These are phyloP conservation scores for Knufia petricola DNA, from an alignment of 2,329 filamentous ascomycete species.

Conservation along the genomic window DNA sequence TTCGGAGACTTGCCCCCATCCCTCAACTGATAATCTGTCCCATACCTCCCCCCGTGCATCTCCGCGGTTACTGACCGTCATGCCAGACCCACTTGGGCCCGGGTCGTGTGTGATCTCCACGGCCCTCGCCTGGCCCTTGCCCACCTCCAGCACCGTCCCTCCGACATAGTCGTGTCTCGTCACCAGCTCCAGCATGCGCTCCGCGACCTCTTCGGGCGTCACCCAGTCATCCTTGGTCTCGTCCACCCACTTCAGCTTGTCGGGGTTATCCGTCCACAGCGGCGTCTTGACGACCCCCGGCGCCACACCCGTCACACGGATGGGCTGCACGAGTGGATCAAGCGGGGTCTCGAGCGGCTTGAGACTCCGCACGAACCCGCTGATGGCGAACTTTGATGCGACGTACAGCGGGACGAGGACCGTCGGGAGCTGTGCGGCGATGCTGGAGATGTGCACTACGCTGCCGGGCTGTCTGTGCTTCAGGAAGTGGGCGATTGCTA, in stretches of 20 bases:
- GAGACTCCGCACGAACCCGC: conserved; percentile 41
- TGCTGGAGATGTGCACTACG: conserved; percentile 39
- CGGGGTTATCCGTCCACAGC: conserved; percentile 52
- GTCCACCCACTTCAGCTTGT: conserved; percentile 47
- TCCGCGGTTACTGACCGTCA: conserved; percentile 35
- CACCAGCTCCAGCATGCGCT: conserved; percentile 48
- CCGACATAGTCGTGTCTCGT: conserved; percentile 36
- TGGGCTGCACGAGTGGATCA: conserved; percentile 28
- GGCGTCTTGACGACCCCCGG: conserved; percentile 54
- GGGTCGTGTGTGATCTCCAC: conserved; percentile 43
- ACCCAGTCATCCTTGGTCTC: conserved; percentile 45
- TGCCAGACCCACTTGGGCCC: conserved; percentile 39
- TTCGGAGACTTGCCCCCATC: conserved; percentile 34
- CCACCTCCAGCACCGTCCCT: conserved; percentile 48
- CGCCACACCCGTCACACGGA: conserved; percentile 51
- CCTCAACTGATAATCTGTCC: conserved; percentile 36
- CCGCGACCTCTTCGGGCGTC: conserved; percentile 51
- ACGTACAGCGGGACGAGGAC: conserved; percentile 38
- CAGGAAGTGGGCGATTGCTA: conserved; percentile 41
- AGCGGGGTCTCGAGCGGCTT: conserved; percentile 38
- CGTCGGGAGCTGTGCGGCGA: conserved; percentile 34
- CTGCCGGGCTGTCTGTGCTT: conserved; percentile 28
- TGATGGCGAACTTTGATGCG: conserved; percentile 42
- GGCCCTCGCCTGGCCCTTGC: conserved; percentile 40
- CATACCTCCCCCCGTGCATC: conserved; percentile 42